Evolutionary conservation across 225 moss, liverwort and hornwort genomes (phyloP), one percentile per base, ranked within the genome.

Genomic region (Marchantia polymorpha): DNA sequence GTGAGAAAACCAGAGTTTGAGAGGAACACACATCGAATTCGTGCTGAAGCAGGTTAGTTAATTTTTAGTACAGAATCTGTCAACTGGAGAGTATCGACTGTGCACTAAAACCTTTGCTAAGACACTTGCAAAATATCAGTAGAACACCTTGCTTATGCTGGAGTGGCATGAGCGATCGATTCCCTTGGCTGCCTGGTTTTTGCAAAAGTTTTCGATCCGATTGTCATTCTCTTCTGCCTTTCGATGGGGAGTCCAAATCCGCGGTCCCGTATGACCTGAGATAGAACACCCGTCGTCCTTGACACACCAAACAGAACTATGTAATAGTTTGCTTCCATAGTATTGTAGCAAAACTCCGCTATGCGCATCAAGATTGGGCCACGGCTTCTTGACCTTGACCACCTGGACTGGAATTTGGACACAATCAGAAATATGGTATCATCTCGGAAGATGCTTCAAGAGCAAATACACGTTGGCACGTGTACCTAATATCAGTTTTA

Each of bases 401-500:
- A 82, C 29, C 82, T 89, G 84, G 82, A 86, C 51, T 20, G 86
- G 73, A 52, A 89, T 68, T 89, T 86, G n/a, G 86, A 86, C n/a
- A 89, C 88, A 79, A 89, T 81, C 79, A 86, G 85, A 63, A 89
- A 89, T 80, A 89, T 52, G 31, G 88, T 86, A 54, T 89, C 86
- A 60, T 84, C n/a, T 65, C 0, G 86, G 86, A 2, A 89, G 69
- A 82, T 86, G 88, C 84, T 86, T 86, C 68, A 89, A 53, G 17
- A 31, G 86, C 88, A 56, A 89, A 89, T 58, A 83, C 88, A 65
- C 86, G 83, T 59, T 86, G 86, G 65, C 86, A 86, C 10, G 51
- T 80, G 64, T 86, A 89, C 74, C 88, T 86, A 39, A 92, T 92
- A 79, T 94, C 94, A n/a, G 89, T 94, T 81, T 94, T 94, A 71